phyloP scores from a whole-genome alignment of 306 rosid genomes.

The Cicer chorassanicum region DNA sequence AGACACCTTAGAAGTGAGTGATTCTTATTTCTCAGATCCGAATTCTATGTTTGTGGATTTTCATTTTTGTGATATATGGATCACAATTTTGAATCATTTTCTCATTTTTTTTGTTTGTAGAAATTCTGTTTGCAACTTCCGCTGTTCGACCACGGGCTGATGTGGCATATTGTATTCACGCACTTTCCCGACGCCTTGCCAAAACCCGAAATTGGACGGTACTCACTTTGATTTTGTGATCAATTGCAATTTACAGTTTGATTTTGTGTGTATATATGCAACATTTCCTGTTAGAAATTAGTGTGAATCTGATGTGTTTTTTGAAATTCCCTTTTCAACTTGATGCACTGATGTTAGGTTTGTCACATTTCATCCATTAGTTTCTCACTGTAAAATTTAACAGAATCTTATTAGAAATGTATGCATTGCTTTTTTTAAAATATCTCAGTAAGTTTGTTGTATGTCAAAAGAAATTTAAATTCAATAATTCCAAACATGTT shows the following conservation, averaged over 20 bases:
- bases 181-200: slow-evolving; percentile 81
- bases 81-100: slow-evolving; percentile 18
- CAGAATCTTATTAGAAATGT: neutral
- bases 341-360: slow-evolving; percentile 18
- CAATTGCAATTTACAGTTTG: neutral
- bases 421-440: neutral
- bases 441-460: slow-evolving; percentile 7
- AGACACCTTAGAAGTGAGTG: slow-evolving; percentile 87
- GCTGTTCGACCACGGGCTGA: slow-evolving; percentile 93
- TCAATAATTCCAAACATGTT: slow-evolving; percentile 5
- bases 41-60: slow-evolving; percentile 42
- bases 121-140: slow-evolving; percentile 72
- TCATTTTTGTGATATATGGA: neutral
- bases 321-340: neutral
- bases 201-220: slow-evolving; percentile 99
- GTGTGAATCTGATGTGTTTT: slow-evolving; percentile 13
- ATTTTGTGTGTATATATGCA: slow-evolving; percentile 26
- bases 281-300: slow-evolving; percentile 15
- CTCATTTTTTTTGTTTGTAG: slow-evolving; percentile 30
- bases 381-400: slow-evolving; percentile 4
- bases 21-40: slow-evolving; percentile 50
- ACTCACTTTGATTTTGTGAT: slow-evolving; percentile 30
- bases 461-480: slow-evolving; percentile 28
- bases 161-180: slow-evolving; percentile 97
- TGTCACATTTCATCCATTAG: slow-evolving; percentile 8